Conservation (phyloP, 768 basidiomycete species). For the Leccinum ochraceum region DNA sequence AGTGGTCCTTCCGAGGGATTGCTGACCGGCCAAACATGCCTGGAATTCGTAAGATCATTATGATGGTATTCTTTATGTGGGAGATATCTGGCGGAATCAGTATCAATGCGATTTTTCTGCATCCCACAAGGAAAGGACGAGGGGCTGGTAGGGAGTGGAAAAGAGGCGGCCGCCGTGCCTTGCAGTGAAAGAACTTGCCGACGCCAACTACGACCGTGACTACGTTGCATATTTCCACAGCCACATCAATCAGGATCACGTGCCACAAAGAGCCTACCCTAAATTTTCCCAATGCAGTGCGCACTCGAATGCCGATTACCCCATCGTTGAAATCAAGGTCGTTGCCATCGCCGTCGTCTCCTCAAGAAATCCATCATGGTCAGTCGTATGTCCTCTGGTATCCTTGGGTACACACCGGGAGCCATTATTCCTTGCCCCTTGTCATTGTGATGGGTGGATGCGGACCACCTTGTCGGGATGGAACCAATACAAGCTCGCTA, state of each 20-base stretch:
- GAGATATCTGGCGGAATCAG: conserved; percentile 18
- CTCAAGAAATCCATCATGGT: conserved; percentile 37
- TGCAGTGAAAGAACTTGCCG: conserved; percentile 5
- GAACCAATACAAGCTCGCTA: conserved; percentile 6
- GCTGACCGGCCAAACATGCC: conserved; percentile 28
- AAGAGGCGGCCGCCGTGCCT: background rate
- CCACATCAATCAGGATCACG: conserved; percentile 21
- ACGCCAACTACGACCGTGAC: background rate
- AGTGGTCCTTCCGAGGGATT: conserved; percentile 14
- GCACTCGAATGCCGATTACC: conserved; percentile 1
- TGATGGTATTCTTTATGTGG: conserved; percentile 19
- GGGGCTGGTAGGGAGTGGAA: conserved; percentile 1
- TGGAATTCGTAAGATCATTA: conserved; percentile 16
- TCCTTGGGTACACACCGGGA: background rate
- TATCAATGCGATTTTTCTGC: conserved; percentile 17
- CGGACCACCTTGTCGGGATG: conserved; percentile 18
- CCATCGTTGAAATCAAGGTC: conserved; percentile 25
- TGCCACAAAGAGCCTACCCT: conserved; percentile 27
- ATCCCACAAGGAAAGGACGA: conserved; percentile 18
- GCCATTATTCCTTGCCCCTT: background rate
- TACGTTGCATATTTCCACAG: conserved; percentile 10
- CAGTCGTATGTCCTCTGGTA: conserved; percentile 21
- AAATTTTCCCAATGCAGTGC: conserved; percentile 9
- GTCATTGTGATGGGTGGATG: conserved; percentile 31
- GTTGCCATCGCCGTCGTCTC: conserved; percentile 20